Conservation (phyloP, 495 filamentous ascomycete genomes). For the Aspergillus sparsus region DNA sequence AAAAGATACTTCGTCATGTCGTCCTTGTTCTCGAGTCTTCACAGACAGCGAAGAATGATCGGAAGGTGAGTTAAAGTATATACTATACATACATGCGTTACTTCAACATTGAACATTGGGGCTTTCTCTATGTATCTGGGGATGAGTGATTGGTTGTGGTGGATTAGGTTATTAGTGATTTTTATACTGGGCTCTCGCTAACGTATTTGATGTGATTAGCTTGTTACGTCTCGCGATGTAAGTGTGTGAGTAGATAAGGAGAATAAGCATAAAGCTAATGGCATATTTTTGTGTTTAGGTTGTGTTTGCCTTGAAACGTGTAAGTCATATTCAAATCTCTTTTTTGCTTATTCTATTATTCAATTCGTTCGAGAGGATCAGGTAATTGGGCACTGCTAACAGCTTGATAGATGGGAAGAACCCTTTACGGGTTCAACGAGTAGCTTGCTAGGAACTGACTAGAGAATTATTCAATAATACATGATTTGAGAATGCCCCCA, state of each 20-base stretch:
- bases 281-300: conserved; percentile 46
- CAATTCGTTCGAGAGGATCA: not conserved
- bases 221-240: conserved; percentile 66
- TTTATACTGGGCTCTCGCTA: not conserved
- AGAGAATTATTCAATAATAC: no score
- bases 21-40: conserved; percentile 20
- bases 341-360: not conserved
- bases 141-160: no score
- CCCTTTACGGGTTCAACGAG: conserved; percentile 21
- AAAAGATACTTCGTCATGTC: conserved; percentile 28
- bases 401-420: conserved; percentile 21
- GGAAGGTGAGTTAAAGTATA: conserved; percentile 19
- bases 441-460: not conserved
- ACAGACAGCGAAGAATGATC: conserved; percentile 8
- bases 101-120: no score
- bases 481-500: no score
- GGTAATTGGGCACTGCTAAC: conserved; percentile 1
- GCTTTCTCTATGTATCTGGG: no score
- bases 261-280: not conserved
- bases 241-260: conserved; percentile 26
- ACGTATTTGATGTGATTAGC: conserved; percentile 9
- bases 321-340: conserved; percentile 26
- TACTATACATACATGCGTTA: not conserved
- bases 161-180: no score
- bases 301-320: conserved; percentile 56